Base-by-base conservation (phyloP, 352 stramenopile genomes). In the Blastocystis sp. region DNA sequence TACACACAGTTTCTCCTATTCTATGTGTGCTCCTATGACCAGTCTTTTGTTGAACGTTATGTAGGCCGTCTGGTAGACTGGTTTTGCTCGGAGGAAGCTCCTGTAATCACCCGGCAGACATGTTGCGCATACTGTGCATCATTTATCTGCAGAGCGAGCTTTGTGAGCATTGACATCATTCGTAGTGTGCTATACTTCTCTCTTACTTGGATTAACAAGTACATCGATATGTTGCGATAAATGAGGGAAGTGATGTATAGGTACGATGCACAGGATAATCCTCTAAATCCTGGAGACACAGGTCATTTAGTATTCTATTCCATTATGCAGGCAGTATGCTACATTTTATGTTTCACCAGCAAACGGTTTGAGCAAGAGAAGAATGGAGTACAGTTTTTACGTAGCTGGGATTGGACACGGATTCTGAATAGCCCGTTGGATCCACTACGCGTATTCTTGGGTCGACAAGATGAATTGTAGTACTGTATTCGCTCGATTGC, bases 341-440 rank as follows among this genome's bases (percentile, higher is more conserved):
- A 99, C 92, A 94, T 98, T 56, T 93, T 98, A 91, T 98, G 96
- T 90, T 99, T 98, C 90, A 94, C 95, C 50, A 96, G 95, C n/a
- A 91, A 95, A 50, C 93, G 96, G 90, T 92, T 97, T 68, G 91
- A 94, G 91, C 91, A 94, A 91, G 30, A 90, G 92, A 53, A 34
- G 91, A 78, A 92, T 91, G 82, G 93, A 93, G 73, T 62, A 63
- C n/a, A 64, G 37, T 85, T 81, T 54, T 50, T 81, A 16, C 78
- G 89, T 65, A 88, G 87, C 1, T 89, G 85, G 85, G 65, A 70
- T 64, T 65, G 91, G 89, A 41, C 81, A 65, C 70, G 62, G 87
- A 79, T 90, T 82, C 63, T 89, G 2, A 79, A 89, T 43, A 79
- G 63, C 30, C 66, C 78, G 47, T 43, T 89, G 13, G 78, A 89